Conservation (phyloP, 441 rosid genomes). For the Syzygium syzygioides region DNA sequence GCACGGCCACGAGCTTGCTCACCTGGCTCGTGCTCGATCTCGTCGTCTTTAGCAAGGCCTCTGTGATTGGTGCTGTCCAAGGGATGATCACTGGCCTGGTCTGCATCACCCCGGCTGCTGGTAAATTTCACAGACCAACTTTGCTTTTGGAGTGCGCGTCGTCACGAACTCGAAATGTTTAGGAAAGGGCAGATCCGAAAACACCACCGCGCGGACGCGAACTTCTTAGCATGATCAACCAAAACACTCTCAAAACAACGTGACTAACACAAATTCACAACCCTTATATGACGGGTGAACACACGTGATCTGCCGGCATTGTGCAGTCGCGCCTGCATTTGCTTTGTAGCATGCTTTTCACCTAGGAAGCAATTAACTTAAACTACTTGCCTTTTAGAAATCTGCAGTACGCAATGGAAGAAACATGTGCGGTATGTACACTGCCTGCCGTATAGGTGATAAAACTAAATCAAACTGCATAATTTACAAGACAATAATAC, state of each 20-base stretch:
- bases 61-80: conserved; percentile 48
- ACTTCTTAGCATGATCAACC: neutral
- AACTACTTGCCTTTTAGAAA: neutral
- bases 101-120: conserved; percentile 60
- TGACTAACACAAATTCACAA: neutral
- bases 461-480: neutral
- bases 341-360: neutral
- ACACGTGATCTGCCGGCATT: neutral
- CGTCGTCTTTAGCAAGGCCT: conserved; percentile 26
- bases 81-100: conserved; percentile 60
- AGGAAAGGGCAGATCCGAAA: neutral
- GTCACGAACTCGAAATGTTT: neutral
- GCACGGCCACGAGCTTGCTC: conserved; percentile 39
- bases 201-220: neutral
- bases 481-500: neutral
- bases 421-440: too few relatives aligned
- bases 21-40: conserved; percentile 40
- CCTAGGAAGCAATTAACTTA: neutral
- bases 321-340: neutral
- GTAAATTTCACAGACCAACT: conserved; percentile 1
- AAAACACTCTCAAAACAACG: neutral
- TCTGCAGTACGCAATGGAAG: too few relatives aligned
- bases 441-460: neutral
- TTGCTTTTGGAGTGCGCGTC: neutral
- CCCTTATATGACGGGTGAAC: neutral